Percentiles rank a stretch among this genome's conserved stretches.
Evolutionary conservation across 495 filamentous ascomycete genomes (phyloP).

Genomic region (Tuber borchii): DNA sequence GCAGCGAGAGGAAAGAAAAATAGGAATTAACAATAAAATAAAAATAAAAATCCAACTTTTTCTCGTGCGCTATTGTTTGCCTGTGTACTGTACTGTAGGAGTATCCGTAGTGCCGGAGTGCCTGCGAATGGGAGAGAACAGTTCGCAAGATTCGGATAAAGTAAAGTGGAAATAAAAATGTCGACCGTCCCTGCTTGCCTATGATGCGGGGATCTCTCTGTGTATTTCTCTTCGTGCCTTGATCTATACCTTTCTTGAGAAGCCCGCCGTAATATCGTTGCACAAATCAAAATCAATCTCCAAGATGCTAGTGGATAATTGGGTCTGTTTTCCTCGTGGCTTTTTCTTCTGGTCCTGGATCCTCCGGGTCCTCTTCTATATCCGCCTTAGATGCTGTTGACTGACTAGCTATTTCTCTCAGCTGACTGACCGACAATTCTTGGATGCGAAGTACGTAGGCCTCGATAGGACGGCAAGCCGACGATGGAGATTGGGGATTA

Average conservation of each 20-base stretch:
- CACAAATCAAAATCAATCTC: neutral
- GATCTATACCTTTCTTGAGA: neutral
- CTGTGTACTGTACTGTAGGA: neutral
- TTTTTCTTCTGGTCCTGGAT: slow-evolving; percentile 1
- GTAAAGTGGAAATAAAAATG: neutral
- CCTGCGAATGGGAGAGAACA: neutral
- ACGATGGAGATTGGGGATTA: neutral
- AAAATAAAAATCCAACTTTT: neutral
- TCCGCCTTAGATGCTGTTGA: neutral
- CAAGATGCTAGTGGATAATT: slow-evolving; percentile 2
- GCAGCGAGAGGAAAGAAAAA: neutral
- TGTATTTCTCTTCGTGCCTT: neutral
- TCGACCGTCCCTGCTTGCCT: neutral
- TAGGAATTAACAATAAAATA: neutral
- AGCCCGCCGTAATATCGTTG: neutral
- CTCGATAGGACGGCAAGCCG: neutral
- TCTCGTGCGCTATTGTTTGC: neutral
- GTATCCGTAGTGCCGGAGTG: neutral
- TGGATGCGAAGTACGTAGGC: neutral
- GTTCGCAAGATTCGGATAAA: neutral
- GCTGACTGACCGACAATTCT: slow-evolving; percentile 2
- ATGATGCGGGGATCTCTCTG: neutral
- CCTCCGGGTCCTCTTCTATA: neutral
- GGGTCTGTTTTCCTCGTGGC: neutral
- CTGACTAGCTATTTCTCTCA: neutral